These are phyloP conservation scores for Gnomoniopsis smithogilvyi DNA, from an alignment of 2,329 filamentous ascomycete genomes.

Conservation along the genomic window DNA sequence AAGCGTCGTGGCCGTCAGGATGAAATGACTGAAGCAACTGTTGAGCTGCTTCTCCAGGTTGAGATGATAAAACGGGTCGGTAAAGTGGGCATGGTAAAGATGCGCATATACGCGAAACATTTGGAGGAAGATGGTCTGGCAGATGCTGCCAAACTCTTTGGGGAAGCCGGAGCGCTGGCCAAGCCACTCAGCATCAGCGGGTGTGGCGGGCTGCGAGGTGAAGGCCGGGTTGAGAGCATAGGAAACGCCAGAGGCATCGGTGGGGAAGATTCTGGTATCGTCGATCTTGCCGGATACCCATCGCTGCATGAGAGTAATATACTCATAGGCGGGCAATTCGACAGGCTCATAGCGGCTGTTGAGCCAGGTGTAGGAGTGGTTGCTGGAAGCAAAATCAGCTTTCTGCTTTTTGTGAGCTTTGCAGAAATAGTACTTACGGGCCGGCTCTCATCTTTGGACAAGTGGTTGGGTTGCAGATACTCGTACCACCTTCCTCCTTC, in stretches of 20 bases:
- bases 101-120: conserved; percentile 91
- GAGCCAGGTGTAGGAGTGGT: conserved; percentile 82
- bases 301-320: conserved; percentile 80
- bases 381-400: conserved; percentile 37
- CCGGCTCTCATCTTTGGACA: conserved; percentile 87
- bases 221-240: conserved; percentile 49
- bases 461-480: conserved; percentile 72
- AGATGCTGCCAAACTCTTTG: conserved; percentile 71
- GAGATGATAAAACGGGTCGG: conserved; percentile 69
- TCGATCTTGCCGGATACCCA: conserved; percentile 85
- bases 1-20: conserved; percentile 64
- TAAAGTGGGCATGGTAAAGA: conserved; percentile 82
- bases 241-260: conserved; percentile 60
- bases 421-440: conserved; percentile 51
- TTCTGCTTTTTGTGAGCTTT: background rate
- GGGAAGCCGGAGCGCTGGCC: conserved; percentile 81
- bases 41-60: conserved; percentile 67
- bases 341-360: conserved; percentile 73
- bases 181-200: conserved; percentile 58
- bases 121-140: conserved; percentile 79
- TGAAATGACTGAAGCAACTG: conserved; percentile 70
- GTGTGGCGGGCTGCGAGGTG: conserved; percentile 39
- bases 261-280: conserved; percentile 75
- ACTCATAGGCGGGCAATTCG: conserved; percentile 76
- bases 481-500: conserved; percentile 64